Conservation (phyloP, 1,139 yeast species). For the Hemisphaericaspora lyxosophila region DNA sequence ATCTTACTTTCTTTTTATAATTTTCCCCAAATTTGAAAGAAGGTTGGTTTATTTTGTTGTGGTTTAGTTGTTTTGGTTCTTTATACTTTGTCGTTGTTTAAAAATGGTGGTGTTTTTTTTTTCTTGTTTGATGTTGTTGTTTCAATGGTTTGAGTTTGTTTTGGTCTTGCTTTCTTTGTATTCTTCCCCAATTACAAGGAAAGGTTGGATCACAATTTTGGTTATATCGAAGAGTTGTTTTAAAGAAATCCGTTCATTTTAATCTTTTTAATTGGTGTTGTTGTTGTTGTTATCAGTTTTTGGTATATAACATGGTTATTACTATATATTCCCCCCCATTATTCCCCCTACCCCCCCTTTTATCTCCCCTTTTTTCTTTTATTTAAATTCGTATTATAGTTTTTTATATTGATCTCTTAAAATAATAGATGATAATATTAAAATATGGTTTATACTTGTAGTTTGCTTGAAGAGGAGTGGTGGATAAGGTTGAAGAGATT, state of each 20-base stretch:
- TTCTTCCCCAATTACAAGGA: no score
- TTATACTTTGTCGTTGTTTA: background rate
- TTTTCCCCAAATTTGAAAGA: background rate
- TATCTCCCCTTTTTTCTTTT: slow-evolving; percentile 2
- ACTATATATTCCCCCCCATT: slow-evolving; percentile 3
- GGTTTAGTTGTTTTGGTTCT: background rate
- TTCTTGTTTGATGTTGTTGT: no score
- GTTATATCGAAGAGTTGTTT: no score
- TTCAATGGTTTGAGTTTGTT: background rate
- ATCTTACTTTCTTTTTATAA: no score
- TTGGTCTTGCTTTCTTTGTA: no score
- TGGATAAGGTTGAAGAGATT: no score
- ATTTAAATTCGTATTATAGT: slow-evolving; percentile 9
- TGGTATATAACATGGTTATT: slow-evolving; percentile 3
- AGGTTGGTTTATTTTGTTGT: background rate
- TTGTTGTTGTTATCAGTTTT: background rate
- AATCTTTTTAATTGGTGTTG: slow-evolving; percentile 1
- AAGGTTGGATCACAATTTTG: no score
- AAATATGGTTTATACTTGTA: slow-evolving; percentile 1
- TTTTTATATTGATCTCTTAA: slow-evolving; percentile 1
- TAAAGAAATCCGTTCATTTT: no score
- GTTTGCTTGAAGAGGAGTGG: background rate
- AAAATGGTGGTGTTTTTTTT: no score
- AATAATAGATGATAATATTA: slow-evolving; percentile 8
- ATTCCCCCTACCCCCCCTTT: slow-evolving; percentile 1